Base-by-base conservation (phyloP, 2,329 filamentous ascomycete genomes). In the Alternaria rosae region DNA sequence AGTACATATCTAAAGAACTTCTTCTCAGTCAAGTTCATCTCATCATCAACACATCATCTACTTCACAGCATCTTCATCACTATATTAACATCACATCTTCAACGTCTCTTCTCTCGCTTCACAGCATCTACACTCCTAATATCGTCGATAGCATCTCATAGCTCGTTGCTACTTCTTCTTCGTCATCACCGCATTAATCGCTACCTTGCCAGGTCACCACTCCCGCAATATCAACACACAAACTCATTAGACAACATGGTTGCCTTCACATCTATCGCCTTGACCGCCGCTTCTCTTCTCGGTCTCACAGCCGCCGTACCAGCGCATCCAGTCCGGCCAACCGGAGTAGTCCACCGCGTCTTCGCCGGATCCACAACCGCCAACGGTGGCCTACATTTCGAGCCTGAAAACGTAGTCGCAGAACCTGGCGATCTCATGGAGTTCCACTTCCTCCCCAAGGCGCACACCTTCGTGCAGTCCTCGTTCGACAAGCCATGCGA, bases 401-500 rank as follows among this genome's bases (percentile, higher is more conserved):
- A 77, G 67, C 76, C 76, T 4, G 59, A 77, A 15, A 77, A 75
- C 56, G 67, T 77, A 28, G 70, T 75, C 17, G 76, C 75, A 56
- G 65, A 71, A 13, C 59, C 70, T 9, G 76, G 74, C 15, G 75
- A 76, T 64, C 28, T 72, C 13, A 75, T 86, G 55, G 80, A 84
- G 64, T 84, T 85, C 74, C 81, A 84, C 66, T 86, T 85, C 72
- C 79, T 79, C 17, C 78, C 82, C 2, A 76, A 79, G 47, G 93
- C 93, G 83, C 92, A 94, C 85, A 92, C 91, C 52, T 86, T 93
- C 60, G 90, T 88, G 6, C 90, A 93, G 82, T 92, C 91, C 48
- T 87, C 84, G 71, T 94, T 93, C 74, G 88, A 89, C 70, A 79
- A 84, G 62, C 90, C 90, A 7, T 93, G 91, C 81, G 78, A 84